phyloP scores from a whole-genome alignment of 129 eudicot genomes.

The Flaveria linearis region DNA sequence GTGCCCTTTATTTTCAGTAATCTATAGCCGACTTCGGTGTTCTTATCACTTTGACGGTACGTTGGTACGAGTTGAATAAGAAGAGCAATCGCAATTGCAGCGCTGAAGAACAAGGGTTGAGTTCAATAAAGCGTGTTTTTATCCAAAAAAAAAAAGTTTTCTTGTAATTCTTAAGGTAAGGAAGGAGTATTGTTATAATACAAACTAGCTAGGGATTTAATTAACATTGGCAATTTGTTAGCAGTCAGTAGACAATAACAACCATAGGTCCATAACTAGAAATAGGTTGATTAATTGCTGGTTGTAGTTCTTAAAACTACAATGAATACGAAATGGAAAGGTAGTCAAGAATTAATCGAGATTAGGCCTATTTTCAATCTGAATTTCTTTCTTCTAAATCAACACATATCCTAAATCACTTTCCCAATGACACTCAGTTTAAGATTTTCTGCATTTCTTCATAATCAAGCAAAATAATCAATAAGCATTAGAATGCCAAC shows the following conservation, averaged over 20 bases:
- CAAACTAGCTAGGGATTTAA: background rate
- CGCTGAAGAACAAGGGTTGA: background rate
- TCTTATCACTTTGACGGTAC: too few relatives aligned
- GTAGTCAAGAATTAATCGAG: background rate
- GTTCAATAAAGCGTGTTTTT: background rate
- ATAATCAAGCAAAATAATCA: background rate
- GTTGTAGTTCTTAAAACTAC: background rate
- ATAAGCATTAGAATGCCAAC: conserved; percentile 33
- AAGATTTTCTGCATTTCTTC: too few relatives aligned
- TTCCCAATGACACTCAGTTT: too few relatives aligned
- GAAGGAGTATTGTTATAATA: background rate
- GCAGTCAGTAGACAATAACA: background rate
- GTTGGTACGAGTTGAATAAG: background rate
- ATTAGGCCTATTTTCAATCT: background rate
- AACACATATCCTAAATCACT: too few relatives aligned
- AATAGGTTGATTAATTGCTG: background rate
- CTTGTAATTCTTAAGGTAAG: background rate
- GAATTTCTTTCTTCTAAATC: background rate
- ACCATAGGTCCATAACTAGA: background rate
- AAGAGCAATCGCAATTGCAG: background rate
- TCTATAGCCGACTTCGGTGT: too few relatives aligned
- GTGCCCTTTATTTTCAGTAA: too few relatives aligned
- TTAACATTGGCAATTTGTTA: background rate
- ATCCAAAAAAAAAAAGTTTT: background rate
- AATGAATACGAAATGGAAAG: background rate